Evolutionary conservation across 352 stramenopile species (phyloP), one percentile per base, ranked within the genome.

Genomic region (Pythium rishiriense): DNA sequence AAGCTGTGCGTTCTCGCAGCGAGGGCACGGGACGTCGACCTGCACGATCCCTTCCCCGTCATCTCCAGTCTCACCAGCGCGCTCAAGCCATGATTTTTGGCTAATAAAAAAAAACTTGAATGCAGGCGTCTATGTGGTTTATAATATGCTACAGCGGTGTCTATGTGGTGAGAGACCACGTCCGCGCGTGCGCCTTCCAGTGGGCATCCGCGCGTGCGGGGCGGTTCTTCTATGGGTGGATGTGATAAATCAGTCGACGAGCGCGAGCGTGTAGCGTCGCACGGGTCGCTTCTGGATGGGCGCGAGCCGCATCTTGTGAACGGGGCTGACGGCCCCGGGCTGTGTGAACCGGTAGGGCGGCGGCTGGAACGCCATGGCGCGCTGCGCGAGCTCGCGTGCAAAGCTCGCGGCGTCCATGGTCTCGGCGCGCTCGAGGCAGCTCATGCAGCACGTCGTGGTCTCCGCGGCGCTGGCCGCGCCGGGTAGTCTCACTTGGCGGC

Each of bases 1-100:
- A 87, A 80, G 55, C 66, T 55, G n/a, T 87, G 76, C 62, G 45
- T 82, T 8, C 53, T 84, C 12, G 66, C 73, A 49, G 58, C 69
- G 14, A 79, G 77, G 24, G 51, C 64, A 17, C 43, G 81, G 0
- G 31, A 14, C 2, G 67, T 87, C 22, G 61, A 85, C 25, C 75
- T 72, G 25, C 62, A 63, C 11, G 74, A 76, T 4, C 76, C 64
- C 14, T 87, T 73, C 43, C 78, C 78, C 19, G 59, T 75, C 28
- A 55, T 64, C 26, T 7, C 37, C 14, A 43, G 37, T n/a, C 37
- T 43, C 3, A 6, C 1, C 12, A 19, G n/a, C 37, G 7, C 19
- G 14, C 11, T n/a, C 37, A 43, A 43, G 14, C 1, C 37, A 17
- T 43, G 14, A n/a, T 43, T 19, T 12, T n/a, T 12, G 6, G 7